Evolutionary conservation across 2,329 filamentous ascomycete species (phyloP).

Genomic region (Colletotrichum cuscutae): DNA sequence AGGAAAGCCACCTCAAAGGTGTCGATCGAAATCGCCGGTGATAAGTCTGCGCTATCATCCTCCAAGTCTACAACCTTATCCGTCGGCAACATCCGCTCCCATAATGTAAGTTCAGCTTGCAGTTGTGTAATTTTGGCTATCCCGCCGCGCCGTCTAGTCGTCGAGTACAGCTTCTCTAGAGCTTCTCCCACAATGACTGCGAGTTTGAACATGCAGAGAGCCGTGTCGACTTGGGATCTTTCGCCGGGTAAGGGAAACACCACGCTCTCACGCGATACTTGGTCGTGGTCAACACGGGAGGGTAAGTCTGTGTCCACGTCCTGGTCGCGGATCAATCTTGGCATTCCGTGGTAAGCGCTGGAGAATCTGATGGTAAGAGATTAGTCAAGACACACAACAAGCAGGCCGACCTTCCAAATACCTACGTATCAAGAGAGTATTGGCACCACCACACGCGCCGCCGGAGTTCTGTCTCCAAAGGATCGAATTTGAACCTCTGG

Average conservation of each 20-base stretch:
- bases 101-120: conserved; percentile 40
- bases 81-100: conserved; percentile 33
- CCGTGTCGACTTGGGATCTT: conserved; percentile 39
- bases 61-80: conserved; percentile 17
- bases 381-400: neutral
- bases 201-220: conserved; percentile 39
- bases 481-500: conserved; percentile 41
- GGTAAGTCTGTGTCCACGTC: conserved; percentile 41
- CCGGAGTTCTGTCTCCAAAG: conserved; percentile 40
- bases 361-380: conserved; percentile 33
- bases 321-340: conserved; percentile 40
- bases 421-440: conserved; percentile 40
- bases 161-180: conserved; percentile 40
- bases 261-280: conserved; percentile 37
- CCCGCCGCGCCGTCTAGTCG: conserved; percentile 39
- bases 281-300: conserved; percentile 39
- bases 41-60: conserved; percentile 8
- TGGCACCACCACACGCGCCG: conserved; percentile 42
- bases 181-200: conserved; percentile 38
- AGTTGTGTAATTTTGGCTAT: conserved; percentile 38
- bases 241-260: conserved; percentile 41
- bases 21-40: neutral
- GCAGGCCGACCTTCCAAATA: neutral
- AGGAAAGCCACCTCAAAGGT: conserved; percentile 30
- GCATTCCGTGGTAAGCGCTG: conserved; percentile 41